Evolutionary conservation across 306 rosid species (phyloP).

Genomic region (Arachis hypogaea): DNA sequence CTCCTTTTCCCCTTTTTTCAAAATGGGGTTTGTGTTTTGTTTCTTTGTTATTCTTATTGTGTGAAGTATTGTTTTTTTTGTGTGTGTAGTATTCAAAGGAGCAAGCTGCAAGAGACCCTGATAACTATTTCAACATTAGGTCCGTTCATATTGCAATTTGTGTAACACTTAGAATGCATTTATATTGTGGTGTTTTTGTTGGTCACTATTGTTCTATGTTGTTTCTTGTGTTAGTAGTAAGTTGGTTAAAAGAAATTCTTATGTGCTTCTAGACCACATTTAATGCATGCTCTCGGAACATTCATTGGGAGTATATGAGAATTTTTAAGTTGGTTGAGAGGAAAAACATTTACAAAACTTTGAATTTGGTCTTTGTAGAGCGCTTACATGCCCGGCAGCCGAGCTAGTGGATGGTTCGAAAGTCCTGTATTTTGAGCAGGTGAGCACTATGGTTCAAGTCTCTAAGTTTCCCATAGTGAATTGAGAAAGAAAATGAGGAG

Average conservation of each 20-base stretch:
- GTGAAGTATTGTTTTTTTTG: neutral
- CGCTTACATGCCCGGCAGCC: conserved; percentile 88
- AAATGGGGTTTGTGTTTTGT: neutral
- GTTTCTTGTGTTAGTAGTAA: neutral
- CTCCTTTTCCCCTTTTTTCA: neutral
- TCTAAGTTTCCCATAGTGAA: neutral
- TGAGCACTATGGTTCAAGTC: conserved; percentile 34
- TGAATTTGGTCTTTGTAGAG: conserved; percentile 34
- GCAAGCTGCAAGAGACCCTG: conserved; percentile 94
- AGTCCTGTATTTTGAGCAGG: conserved; percentile 90
- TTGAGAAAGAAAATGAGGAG: no score
- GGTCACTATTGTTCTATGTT: conserved; percentile 7
- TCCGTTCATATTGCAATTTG: conserved; percentile 17
- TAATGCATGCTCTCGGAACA: no score
- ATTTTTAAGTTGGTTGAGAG: neutral
- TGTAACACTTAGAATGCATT: neutral
- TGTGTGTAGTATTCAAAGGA: conserved; percentile 71
- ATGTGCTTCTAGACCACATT: no score
- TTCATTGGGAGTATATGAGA: no score
- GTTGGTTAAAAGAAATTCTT: no score
- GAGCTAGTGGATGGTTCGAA: conserved; percentile 93
- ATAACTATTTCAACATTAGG: conserved; percentile 93
- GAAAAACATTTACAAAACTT: neutral
- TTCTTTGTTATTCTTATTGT: neutral
- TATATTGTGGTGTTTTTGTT: neutral